Evolutionary conservation across 495 filamentous ascomycete genomes (phyloP), one percentile per base, ranked within the genome.

Genomic region (Endocarpon pusillum): DNA sequence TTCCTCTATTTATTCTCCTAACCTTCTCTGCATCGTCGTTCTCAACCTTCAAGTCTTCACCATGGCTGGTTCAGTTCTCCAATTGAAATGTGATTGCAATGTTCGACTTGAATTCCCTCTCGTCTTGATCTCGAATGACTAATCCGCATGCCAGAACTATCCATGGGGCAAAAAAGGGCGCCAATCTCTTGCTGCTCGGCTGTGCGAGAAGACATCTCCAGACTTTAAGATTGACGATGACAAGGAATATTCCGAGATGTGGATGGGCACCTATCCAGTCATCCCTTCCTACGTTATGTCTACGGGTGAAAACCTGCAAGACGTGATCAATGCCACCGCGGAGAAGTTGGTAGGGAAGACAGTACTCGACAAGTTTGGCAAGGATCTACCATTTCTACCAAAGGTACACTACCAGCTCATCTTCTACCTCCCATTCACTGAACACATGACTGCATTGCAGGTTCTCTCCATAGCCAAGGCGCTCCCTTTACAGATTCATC

Each of bases 211-310:
- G 34, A 61, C 62, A 3, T 59, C 64, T 0, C 52, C 42, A 1
- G 45, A 24, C 6, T 54, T 54, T 32, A 33, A 43, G 4, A 49
- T 69, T 4, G 53, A 62, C 18, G 49, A 61, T 11, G 41, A 47
- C n/a, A 43, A 67, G 35, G 42, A 44, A 2, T 66, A 67, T 39
- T 62, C 64, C 0, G 64, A 68, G 46, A 78, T 83, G 63, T 85
- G 80, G 81, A 74, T 86, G 59, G 79, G 80, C 3, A 81, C 81
- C 24, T 82, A 86, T 39, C 80, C 80, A 0, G 69, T 67, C 14
- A 71, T 73, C 23, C 79, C 78, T 0, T 75, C 75, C 2, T 66
- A 65, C 30, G 57, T 77, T 8, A 47, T 80, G 2, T 51, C 59
- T 2, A 75, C 66, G 0, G 75, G 71, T 6, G 69, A 81, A 37